Conservation (phyloP, 2,329 filamentous ascomycete species). For the Xylaria sp. region DNA sequence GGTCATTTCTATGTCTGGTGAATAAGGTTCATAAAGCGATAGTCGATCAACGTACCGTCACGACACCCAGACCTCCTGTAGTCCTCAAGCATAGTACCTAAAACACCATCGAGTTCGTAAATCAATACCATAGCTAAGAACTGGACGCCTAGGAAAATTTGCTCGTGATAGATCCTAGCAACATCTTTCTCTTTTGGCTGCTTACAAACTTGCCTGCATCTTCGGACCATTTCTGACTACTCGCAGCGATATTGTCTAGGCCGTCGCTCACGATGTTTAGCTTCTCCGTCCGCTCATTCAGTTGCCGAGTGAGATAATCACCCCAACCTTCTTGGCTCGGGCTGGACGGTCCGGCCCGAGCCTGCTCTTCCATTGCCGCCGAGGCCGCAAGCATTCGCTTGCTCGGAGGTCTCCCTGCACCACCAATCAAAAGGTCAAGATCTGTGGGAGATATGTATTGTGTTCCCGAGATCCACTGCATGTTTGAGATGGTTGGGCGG, state of each 20-base stretch:
- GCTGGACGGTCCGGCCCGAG: constrained; percentile 52
- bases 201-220: constrained; percentile 89
- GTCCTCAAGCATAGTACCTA: neutral
- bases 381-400: constrained; percentile 88
- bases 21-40: neutral
- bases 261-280: constrained; percentile 83
- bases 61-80: neutral
- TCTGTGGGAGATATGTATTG: constrained; percentile 89
- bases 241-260: constrained; percentile 84
- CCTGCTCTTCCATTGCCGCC: constrained; percentile 76
- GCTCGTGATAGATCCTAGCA: constrained; percentile 75
- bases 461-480: constrained; percentile 97
- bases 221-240: constrained; percentile 84
- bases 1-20: neutral
- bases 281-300: constrained; percentile 91
- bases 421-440: constrained; percentile 90
- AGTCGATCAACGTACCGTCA: neutral
- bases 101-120: constrained; percentile 5
- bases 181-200: constrained; percentile 86
- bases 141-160: constrained; percentile 58
- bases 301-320: constrained; percentile 84
- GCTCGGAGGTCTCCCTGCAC: constrained; percentile 85
- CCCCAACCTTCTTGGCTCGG: constrained; percentile 71
- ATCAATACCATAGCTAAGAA: neutral
- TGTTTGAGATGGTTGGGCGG: constrained; percentile 90